Evolutionary conservation across 257 asterid species (phyloP).

Genomic region (Striga asiatica): DNA sequence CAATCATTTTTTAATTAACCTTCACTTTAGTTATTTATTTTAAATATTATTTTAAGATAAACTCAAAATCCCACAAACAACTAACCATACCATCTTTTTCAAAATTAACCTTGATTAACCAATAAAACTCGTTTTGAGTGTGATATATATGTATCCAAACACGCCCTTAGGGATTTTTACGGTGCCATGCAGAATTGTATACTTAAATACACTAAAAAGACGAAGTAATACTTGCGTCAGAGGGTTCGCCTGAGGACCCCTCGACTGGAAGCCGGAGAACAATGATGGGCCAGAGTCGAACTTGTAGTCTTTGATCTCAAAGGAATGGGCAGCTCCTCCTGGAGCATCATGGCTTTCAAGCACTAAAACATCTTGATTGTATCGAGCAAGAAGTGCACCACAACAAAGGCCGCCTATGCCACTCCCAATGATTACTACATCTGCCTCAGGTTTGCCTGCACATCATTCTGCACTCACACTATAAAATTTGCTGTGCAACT

Average conservation of each 20-base stretch:
- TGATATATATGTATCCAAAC: too few relatives aligned
- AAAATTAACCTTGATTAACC: too few relatives aligned
- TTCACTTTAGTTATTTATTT: too few relatives aligned
- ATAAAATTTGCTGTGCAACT: slow-evolving; percentile 12
- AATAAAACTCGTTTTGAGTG: too few relatives aligned
- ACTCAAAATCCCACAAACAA: too few relatives aligned
- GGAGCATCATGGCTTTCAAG: slow-evolving; percentile 88
- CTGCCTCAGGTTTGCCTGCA: slow-evolving; percentile 87
- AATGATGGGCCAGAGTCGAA: slow-evolving; percentile 94
- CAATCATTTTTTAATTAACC: too few relatives aligned
- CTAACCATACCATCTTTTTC: too few relatives aligned
- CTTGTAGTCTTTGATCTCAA: slow-evolving; percentile 62
- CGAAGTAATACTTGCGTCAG: slow-evolving; percentile 63
- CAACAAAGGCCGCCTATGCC: slow-evolving; percentile 90
- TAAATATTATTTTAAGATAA: too few relatives aligned
- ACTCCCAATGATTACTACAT: slow-evolving; percentile 79
- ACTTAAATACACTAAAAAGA: neutral
- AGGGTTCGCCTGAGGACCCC: slow-evolving; percentile 97
- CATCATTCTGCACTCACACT: slow-evolving; percentile 38
- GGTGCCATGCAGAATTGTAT: neutral
- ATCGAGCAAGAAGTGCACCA: slow-evolving; percentile 82
- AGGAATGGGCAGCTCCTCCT: slow-evolving; percentile 96
- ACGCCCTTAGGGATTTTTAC: too few relatives aligned
- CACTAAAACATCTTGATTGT: slow-evolving; percentile 66
- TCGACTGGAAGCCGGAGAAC: slow-evolving; percentile 83